These are phyloP conservation scores for Didymellaceae sp. DNA, from an alignment of 2,329 filamentous ascomycete genomes.

Conservation along the genomic window DNA sequence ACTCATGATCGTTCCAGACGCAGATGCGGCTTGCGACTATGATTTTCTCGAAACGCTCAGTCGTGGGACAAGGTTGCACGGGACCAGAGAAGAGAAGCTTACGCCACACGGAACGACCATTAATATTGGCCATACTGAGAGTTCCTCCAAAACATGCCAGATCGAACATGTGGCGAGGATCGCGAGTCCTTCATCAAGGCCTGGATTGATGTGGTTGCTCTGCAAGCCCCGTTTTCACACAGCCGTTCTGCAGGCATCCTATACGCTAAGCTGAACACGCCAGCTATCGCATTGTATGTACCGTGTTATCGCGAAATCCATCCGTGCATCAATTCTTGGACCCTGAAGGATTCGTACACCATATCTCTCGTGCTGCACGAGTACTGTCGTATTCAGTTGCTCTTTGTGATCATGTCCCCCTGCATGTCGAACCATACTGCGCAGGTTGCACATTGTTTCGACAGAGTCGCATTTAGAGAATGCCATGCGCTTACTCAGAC, in stretches of 20 bases:
- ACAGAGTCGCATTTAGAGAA: slow-evolving; percentile 1
- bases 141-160: background rate
- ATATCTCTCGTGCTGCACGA: background rate
- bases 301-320: background rate
- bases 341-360: background rate
- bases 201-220: slow-evolving; percentile 2
- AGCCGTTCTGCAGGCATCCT: too few relatives aligned
- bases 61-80: background rate
- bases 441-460: background rate
- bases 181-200: background rate
- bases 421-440: background rate
- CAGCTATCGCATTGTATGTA: background rate
- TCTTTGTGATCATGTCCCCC: too few relatives aligned
- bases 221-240: too few relatives aligned
- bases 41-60: background rate
- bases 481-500: slow-evolving; percentile 8
- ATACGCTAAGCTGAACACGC: background rate
- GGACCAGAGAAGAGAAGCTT: background rate
- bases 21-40: background rate
- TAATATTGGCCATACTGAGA: background rate
- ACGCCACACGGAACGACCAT: too few relatives aligned
- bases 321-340: background rate
- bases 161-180: slow-evolving; percentile 15
- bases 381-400: too few relatives aligned
- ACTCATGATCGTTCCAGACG: background rate